These are phyloP conservation scores for Rhododendron williamsianum DNA, from an alignment of 148 eudicot genomes.

Conservation along the genomic window DNA sequence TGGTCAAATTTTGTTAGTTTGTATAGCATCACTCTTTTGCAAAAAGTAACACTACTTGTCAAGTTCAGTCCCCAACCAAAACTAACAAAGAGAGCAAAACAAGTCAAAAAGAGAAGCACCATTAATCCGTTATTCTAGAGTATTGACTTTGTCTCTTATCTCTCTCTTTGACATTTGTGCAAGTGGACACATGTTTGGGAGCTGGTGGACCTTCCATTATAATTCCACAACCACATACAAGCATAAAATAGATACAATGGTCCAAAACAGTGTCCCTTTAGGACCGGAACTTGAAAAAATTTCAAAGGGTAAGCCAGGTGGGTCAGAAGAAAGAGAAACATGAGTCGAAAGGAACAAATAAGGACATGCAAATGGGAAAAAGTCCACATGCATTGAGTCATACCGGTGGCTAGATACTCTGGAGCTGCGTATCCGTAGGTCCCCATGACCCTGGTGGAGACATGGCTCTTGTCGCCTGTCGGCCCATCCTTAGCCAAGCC, in stretches of 20 bases:
- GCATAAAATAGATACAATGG: background rate
- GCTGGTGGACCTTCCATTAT: background rate
- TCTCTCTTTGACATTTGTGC: background rate
- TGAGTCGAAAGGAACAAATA: background rate
- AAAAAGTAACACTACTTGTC: background rate
- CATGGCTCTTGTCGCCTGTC: constrained; percentile 80
- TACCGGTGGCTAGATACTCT: constrained; percentile 92
- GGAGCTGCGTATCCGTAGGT: constrained; percentile 96
- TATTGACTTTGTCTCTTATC: background rate
- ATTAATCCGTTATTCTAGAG: background rate
- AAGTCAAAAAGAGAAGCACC: background rate
- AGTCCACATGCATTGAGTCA: background rate
- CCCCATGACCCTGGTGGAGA: constrained; percentile 90
- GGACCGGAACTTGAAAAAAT: background rate
- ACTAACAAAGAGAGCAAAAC: background rate
- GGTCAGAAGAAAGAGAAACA: background rate
- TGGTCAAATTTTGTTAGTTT: background rate
- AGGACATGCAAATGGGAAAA: background rate
- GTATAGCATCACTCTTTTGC: background rate
- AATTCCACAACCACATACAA: background rate
- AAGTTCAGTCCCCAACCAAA: background rate
- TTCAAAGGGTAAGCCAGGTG: background rate
- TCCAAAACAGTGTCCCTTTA: background rate
- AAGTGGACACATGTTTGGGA: background rate
- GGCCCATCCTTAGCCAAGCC: constrained; percentile 96